Evolutionary conservation across 352 stramenopile species (phyloP).

Genomic region (Globisporangium abappressorium): DNA sequence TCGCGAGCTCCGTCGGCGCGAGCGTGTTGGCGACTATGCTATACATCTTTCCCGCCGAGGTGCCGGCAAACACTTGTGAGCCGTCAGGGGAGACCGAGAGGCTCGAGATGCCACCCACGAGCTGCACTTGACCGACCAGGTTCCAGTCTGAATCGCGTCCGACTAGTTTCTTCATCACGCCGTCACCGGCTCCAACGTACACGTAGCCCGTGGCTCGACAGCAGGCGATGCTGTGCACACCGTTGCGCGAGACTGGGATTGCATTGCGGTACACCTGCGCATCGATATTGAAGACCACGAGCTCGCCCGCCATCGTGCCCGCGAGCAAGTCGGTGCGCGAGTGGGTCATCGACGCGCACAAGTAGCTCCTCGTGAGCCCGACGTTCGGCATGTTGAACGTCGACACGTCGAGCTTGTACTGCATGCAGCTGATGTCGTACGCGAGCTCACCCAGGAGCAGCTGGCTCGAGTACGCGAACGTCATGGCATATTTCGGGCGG

Average conservation of each 20-base stretch:
- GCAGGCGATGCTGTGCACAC: slow-evolving; percentile 72
- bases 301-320: slow-evolving; percentile 68
- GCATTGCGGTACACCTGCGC: slow-evolving; percentile 60
- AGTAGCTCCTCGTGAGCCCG: slow-evolving; percentile 61
- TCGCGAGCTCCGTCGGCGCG: slow-evolving; percentile 46
- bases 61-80: slow-evolving; percentile 58
- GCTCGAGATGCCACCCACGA: slow-evolving; percentile 77
- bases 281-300: slow-evolving; percentile 85
- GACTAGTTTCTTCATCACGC: slow-evolving; percentile 81
- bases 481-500: slow-evolving; percentile 63
- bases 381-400: slow-evolving; percentile 72
- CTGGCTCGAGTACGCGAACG: slow-evolving; percentile 68
- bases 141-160: slow-evolving; percentile 81
- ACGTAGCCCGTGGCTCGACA: slow-evolving; percentile 60
- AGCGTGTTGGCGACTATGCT: slow-evolving; percentile 51
- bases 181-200: slow-evolving; percentile 84
- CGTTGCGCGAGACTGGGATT: slow-evolving; percentile 58
- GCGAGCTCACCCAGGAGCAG: slow-evolving; percentile 56
- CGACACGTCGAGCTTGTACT: slow-evolving; percentile 72
- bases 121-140: slow-evolving; percentile 75
- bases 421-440: slow-evolving; percentile 76
- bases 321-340: slow-evolving; percentile 56
- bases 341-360: slow-evolving; percentile 58
- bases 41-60: slow-evolving; percentile 75
- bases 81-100: slow-evolving; percentile 62